Evolutionary conservation across 495 filamentous ascomycete genomes (phyloP), one percentile per base, ranked within the genome.

Genomic region (Friedmanniomyces simplex): DNA sequence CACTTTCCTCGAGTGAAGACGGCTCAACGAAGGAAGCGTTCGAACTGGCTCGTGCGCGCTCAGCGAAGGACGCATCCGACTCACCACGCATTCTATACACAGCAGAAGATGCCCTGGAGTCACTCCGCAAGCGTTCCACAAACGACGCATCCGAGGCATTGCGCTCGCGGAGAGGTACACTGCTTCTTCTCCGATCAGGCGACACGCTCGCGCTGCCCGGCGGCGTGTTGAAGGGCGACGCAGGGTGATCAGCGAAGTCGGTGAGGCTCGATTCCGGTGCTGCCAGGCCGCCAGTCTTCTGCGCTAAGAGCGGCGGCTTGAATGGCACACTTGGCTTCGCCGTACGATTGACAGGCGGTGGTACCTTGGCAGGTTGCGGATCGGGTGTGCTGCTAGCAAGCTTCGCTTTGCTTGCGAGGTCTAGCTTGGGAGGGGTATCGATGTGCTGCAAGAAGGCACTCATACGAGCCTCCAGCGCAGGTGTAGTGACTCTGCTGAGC

Each of bases 151-250:
- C 57, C 0, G 64, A 47, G 39, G 52, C 10, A 68, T 52, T 45
- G 2, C 57, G 43, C 5, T 21, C 30, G 25, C 43, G 77, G 72
- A 30, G 73, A 71, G 20, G 52, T 14, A 18, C 11, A 12, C 43
- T 8, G 70, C 72, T 6, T 46, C 46, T 16, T 7, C 75, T 74
- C 28, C 74, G 71, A 54, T 76, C 75, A 6, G 75, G 69, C 50
- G 63, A 57, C 51, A 80, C 86, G 52, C 81, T 84, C 14, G 82
- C 81, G 62, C 85, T 94, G 54, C 82, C 84, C 14, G 91, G 90
- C 12, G 91, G 91, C 30, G 90, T 96, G 68, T 76, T 91, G 65
- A 98, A 96, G 0, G 93, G 91, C 6, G 93, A 96, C 0, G 86
- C 73, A 34, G 73, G 72, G n/a, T 79, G 78, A 12, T 77, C 77